A percentile compares a stretch with the other conserved stretches of the same genome.
Evolutionary conservation across 331 rosid genomes (phyloP).

Genomic region (Phaseolus coccineus): DNA sequence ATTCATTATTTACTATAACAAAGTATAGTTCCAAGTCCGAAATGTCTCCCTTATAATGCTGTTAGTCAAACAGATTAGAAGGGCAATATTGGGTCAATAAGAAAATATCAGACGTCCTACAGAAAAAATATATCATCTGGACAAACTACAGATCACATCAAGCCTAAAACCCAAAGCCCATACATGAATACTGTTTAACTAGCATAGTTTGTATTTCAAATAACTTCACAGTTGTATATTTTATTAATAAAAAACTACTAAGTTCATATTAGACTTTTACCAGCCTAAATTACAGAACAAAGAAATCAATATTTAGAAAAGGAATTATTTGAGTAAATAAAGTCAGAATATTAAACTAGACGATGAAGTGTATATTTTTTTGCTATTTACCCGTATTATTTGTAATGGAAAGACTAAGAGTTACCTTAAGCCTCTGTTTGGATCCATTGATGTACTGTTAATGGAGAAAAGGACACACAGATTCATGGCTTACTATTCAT

Average conservation of each 20-base stretch:
- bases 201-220: neutral
- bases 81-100: conserved; percentile 19
- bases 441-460: no score
- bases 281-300: neutral
- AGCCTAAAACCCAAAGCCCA: conserved; percentile 7
- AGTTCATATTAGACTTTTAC: neutral
- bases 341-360: neutral
- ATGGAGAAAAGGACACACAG: no score
- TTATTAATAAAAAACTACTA: neutral
- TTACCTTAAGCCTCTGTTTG: neutral
- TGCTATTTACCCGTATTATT: neutral
- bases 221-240: neutral
- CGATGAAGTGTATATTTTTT: conserved; percentile 4
- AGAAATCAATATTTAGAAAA: neutral
- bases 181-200: neutral
- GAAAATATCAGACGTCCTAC: conserved; percentile 2
- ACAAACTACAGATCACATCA: neutral
- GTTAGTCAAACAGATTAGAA: conserved; percentile 42
- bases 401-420: conserved; percentile 9
- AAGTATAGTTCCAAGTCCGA: conserved; percentile 89
- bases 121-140: conserved; percentile 12
- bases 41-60: conserved; percentile 85
- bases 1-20: conserved; percentile 91
- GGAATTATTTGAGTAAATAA: neutral
- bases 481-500: no score